Conservation (phyloP, 495 filamentous ascomycete genomes). For the Clavariopsis aquatica region DNA sequence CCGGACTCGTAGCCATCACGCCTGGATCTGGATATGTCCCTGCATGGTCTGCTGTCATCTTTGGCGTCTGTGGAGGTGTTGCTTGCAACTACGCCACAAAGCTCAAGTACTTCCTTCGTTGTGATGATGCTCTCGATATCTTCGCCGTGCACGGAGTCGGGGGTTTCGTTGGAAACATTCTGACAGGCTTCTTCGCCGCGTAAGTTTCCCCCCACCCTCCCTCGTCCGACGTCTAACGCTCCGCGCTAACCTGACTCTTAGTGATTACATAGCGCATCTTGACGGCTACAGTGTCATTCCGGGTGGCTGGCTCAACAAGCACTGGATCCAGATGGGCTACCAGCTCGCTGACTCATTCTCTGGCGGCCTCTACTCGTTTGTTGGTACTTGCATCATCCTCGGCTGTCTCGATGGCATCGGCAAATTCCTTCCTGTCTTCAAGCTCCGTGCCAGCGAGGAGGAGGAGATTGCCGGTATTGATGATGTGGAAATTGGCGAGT, state of each 20-base stretch:
- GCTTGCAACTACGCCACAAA: slow-evolving; percentile 96
- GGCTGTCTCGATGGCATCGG: slow-evolving; percentile 61
- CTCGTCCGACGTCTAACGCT: not conserved
- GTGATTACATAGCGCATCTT: slow-evolving; percentile 86
- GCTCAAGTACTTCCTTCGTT: slow-evolving; percentile 82
- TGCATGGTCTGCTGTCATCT: slow-evolving; percentile 88
- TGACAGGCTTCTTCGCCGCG: slow-evolving; percentile 90
- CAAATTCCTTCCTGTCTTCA: slow-evolving; percentile 81
- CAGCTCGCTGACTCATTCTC: slow-evolving; percentile 86
- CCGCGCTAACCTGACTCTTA: slow-evolving; percentile 39
- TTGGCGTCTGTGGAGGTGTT: slow-evolving; percentile 77
- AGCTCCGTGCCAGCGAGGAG: slow-evolving; percentile 77
- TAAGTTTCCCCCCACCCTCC: slow-evolving; percentile 47
- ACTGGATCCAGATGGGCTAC: slow-evolving; percentile 86
- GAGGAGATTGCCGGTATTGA: slow-evolving; percentile 91
- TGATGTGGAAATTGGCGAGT: slow-evolving; percentile 95
- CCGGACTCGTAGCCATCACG: slow-evolving; percentile 90
- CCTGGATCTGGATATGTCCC: slow-evolving; percentile 91
- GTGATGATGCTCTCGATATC: slow-evolving; percentile 92
- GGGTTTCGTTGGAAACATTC: slow-evolving; percentile 84
- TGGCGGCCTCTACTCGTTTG: slow-evolving; percentile 84
- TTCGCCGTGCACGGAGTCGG: slow-evolving; percentile 90
- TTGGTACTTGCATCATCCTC: slow-evolving; percentile 80
- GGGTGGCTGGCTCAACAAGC: slow-evolving; percentile 89
- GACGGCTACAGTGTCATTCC: slow-evolving; percentile 69